A percentile compares a stretch with the other conserved stretches of the same genome.
phyloP scores from a whole-genome alignment of 2,329 filamentous ascomycete species.

The Plenodomus tracheiphilus region DNA sequence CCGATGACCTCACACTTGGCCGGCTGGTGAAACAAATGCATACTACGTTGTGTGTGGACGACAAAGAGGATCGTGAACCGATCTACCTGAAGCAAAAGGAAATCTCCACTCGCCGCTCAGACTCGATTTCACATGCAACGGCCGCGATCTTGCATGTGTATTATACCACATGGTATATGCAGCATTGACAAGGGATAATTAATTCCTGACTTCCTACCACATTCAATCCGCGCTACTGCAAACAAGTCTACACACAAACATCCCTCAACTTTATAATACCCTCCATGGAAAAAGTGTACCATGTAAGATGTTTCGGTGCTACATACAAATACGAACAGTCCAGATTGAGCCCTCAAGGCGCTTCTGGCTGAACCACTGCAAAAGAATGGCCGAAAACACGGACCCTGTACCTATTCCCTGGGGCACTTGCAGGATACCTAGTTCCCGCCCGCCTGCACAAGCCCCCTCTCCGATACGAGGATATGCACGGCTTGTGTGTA shows the following conservation, averaged over 20 bases:
- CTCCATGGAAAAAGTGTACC: too few species aligned
- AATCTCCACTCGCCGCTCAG: background rate
- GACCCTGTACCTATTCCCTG: too few species aligned
- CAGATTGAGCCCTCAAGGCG: too few species aligned
- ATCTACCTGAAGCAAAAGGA: background rate
- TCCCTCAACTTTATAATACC: slow-evolving; percentile 5
- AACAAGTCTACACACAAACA: background rate
- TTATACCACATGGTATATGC: background rate
- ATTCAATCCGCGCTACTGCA: too few species aligned
- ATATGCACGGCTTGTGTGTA: slow-evolving; percentile 22
- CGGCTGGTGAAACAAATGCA: background rate
- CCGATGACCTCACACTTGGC: background rate
- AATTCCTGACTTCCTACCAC: too few species aligned
- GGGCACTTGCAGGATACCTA: background rate
- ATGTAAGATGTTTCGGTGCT: too few species aligned
- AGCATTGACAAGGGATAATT: background rate
- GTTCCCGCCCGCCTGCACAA: slow-evolving; percentile 18
- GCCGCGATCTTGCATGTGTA: background rate
- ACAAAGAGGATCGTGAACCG: background rate
- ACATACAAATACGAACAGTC: too few species aligned
- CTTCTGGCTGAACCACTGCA: too few species aligned
- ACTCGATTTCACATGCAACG: background rate
- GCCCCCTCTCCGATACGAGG: slow-evolving; percentile 19
- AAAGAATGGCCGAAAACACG: background rate
- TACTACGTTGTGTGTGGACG: too few species aligned